A percentile compares a stretch with the other conserved stretches of the same genome.
phyloP scores from a whole-genome alignment of 2,329 filamentous ascomycete species.

The Colletotrichum phormii region DNA sequence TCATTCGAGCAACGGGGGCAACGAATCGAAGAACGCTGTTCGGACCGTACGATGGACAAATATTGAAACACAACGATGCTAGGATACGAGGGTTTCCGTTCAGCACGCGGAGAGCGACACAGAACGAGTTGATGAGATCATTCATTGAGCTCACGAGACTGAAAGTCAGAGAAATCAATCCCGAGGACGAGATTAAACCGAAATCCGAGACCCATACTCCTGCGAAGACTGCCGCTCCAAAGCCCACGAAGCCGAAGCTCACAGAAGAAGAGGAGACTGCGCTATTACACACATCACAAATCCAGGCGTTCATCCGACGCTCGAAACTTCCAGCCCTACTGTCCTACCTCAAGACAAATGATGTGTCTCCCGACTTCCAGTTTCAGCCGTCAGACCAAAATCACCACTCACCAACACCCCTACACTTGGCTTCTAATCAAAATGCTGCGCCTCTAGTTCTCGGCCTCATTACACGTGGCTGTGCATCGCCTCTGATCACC shows the following conservation, averaged over 20 bases:
- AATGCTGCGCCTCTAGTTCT: slow-evolving; percentile 83
- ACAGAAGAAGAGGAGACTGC: slow-evolving; percentile 88
- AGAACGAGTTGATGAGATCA: slow-evolving; percentile 92
- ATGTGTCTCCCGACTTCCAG: slow-evolving; percentile 75
- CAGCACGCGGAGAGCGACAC: slow-evolving; percentile 89
- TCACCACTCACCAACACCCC: slow-evolving; percentile 82
- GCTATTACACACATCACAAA: slow-evolving; percentile 85
- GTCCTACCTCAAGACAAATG: slow-evolving; percentile 84
- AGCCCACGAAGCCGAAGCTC: slow-evolving; percentile 70
- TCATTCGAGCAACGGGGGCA: slow-evolving; percentile 87
- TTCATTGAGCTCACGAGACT: slow-evolving; percentile 94
- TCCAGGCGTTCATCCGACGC: slow-evolving; percentile 88
- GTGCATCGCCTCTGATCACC: slow-evolving; percentile 76
- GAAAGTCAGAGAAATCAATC: slow-evolving; percentile 84
- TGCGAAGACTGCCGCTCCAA: slow-evolving; percentile 50
- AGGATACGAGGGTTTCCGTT: slow-evolving; percentile 92
- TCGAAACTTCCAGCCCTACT: slow-evolving; percentile 90
- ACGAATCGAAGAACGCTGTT: slow-evolving; percentile 91
- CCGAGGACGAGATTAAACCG: slow-evolving; percentile 65
- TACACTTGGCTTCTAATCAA: slow-evolving; percentile 87
- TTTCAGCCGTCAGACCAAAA: slow-evolving; percentile 81
- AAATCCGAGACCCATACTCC: slow-evolving; percentile 49
- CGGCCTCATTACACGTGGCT: slow-evolving; percentile 80
- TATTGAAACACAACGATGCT: slow-evolving; percentile 81
- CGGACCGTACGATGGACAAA: slow-evolving; percentile 89